Evolutionary conservation across 768 basidiomycete species (phyloP), one percentile per base, ranked within the genome.

Genomic region (Boletus bicolor): DNA sequence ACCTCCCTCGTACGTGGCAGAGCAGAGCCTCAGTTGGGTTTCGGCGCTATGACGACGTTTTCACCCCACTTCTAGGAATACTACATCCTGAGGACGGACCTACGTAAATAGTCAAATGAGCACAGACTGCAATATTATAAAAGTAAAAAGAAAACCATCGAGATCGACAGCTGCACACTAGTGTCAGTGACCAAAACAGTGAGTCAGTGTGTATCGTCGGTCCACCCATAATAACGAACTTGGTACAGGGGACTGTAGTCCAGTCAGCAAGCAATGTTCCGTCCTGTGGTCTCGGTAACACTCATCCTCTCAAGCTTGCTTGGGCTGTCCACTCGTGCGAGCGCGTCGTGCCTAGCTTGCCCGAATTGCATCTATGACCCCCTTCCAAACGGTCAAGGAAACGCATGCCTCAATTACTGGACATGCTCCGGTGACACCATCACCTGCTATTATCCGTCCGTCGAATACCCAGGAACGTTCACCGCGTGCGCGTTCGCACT

Each of bases 391-490:
- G 14, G n/a, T 32, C 30, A 39, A 15, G 56, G 41, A 8, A 42
- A 57, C 15, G 55, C 50, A 38, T 37, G 56, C 15, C 58, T 58
- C 36, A 46, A 51, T 14, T 52, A 44, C 35, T 58, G 56, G 56
- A 59, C 49, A 4, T 59, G 56, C 26, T 52, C 56, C 2, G 58
- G 41, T 34, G 17, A 42, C 19, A 36, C 39, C 17, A 43, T 59
- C 28, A 58, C 49, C 8, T 58, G 57, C 17, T 59, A 58, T 37
- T 59, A 59, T 32, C 56, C 56, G 12, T 58, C 46, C 0, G 55
- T 51, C 35, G 45, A 59, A 34, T 45, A 59, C 32, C 56, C 56
- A 9, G 56, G 56, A 12, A 59, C 57, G 5, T 52, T 58, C 55
- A 58, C 30, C 12, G 44, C 39, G 7, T 58, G 57, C n/a, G 34